These are phyloP conservation scores for Crithidia bombi DNA, from an alignment of 208 protist genomes.

Conservation along the genomic window DNA sequence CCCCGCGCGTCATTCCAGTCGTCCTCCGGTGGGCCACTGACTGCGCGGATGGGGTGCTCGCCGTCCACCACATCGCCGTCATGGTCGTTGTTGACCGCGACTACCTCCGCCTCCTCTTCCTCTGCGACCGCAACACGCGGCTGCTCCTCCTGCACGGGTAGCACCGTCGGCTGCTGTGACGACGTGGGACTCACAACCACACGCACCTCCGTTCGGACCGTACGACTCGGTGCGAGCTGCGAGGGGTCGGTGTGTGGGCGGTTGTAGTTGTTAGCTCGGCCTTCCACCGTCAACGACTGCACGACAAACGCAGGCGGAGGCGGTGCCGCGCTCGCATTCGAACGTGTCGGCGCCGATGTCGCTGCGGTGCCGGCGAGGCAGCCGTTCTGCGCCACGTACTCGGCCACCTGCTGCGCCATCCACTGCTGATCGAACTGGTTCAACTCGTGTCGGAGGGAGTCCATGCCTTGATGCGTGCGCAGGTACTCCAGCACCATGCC, in stretches of 20 bases:
- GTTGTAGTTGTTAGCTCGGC: constrained; percentile 86
- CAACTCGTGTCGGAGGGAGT: constrained; percentile 80
- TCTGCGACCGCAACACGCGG: constrained; percentile 20
- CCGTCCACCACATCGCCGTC: constrained; percentile 44
- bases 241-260: constrained; percentile 57
- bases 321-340: neutral
- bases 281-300: constrained; percentile 75
- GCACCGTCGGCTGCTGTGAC: constrained; percentile 1
- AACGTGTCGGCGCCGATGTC: constrained; percentile 28
- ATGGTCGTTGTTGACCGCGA: neutral
- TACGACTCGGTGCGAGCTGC: constrained; percentile 42
- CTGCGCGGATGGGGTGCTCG: constrained; percentile 47
- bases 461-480: constrained; percentile 74
- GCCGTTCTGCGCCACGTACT: constrained; percentile 41
- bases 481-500: constrained; percentile 87
- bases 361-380: constrained; percentile 10
- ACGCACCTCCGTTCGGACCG: constrained; percentile 61
- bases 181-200: constrained; percentile 39
- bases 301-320: constrained; percentile 16
- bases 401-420: constrained; percentile 42
- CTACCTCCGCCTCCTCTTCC: too few species aligned
- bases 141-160: constrained; percentile 11
- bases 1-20: neutral
- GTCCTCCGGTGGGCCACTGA: constrained; percentile 41
- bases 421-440: constrained; percentile 43